Evolutionary conservation across 768 basidiomycete genomes (phyloP).

Genomic region (Strobilomyces dryophilus): DNA sequence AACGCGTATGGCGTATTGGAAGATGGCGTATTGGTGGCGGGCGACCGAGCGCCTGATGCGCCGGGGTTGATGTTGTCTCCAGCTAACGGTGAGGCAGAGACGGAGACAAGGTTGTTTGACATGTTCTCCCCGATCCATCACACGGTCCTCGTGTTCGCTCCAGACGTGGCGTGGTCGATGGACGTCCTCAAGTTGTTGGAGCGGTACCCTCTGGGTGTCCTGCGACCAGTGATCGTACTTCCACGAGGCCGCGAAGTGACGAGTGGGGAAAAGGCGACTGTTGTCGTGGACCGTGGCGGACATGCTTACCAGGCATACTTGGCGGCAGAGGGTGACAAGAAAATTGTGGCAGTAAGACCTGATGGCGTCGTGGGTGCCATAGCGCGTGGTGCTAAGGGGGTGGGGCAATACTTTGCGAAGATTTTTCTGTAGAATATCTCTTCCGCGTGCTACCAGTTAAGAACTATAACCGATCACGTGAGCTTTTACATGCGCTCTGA

Average conservation of each 20-base stretch:
- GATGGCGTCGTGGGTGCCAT: conserved; percentile 41
- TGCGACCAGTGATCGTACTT: conserved; percentile 14
- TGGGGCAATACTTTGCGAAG: not conserved
- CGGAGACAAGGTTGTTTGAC: conserved; percentile 19
- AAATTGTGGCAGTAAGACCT: conserved; percentile 38
- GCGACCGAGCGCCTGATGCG: conserved; percentile 45
- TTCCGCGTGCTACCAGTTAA: not conserved
- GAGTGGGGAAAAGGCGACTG: conserved; percentile 20
- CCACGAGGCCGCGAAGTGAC: conserved; percentile 1
- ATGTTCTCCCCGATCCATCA: conserved; percentile 18
- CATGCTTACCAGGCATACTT: conserved; percentile 40
- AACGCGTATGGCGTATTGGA: not conserved
- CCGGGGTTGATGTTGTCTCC: conserved; percentile 31
- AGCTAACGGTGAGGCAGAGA: not conserved
- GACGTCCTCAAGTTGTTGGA: conserved; percentile 9
- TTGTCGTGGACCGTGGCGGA: conserved; percentile 35
- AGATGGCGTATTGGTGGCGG: conserved; percentile 33
- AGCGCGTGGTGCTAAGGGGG: conserved; percentile 16
- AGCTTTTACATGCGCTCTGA: not conserved
- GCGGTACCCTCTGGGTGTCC: conserved; percentile 1
- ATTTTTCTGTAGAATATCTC: conserved; percentile 3
- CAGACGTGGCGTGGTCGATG: not conserved
- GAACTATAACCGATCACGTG: conserved; percentile 12
- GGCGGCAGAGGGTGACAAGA: conserved; percentile 25
- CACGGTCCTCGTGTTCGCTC: not conserved